Evolutionary conservation across 345 rosid species (phyloP).

Genomic region (Corchorus capsularis): DNA sequence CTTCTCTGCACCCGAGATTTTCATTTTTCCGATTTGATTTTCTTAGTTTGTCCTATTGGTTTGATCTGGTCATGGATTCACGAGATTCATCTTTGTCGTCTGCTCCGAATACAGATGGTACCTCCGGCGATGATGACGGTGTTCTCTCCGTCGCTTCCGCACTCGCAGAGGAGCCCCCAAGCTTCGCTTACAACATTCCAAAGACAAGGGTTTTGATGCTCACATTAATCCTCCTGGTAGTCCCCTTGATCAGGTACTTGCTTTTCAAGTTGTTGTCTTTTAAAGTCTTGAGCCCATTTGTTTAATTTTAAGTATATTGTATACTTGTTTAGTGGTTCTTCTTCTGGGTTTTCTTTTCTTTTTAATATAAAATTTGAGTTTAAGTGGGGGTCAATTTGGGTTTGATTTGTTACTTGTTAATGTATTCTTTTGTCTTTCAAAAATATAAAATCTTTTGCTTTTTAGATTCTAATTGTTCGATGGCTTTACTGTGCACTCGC

Average conservation of each 20-base stretch:
- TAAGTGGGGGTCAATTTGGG: background rate
- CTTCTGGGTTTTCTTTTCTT: background rate
- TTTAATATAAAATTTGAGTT: background rate
- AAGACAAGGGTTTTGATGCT: conserved; percentile 37
- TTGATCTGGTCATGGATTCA: conserved; percentile 52
- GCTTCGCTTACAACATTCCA: conserved; percentile 20
- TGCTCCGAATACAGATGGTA: conserved; percentile 31
- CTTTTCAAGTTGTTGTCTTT: background rate
- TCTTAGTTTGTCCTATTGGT: conserved; percentile 20
- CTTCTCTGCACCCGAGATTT: background rate
- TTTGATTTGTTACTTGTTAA: background rate
- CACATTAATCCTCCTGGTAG: conserved; percentile 23
- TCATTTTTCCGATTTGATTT: background rate
- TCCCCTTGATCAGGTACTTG: conserved; percentile 46
- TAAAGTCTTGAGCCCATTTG: background rate
- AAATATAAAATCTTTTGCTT: background rate
- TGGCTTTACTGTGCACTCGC: background rate
- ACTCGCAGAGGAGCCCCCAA: conserved; percentile 35
- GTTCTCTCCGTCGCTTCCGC: conserved; percentile 46
- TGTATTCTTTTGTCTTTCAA: background rate
- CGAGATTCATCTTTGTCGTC: conserved; percentile 48
- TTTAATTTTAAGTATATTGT: background rate
- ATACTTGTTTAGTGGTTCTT: background rate
- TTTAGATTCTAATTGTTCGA: conserved; percentile 7
- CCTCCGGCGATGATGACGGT: conserved; percentile 43